Evolutionary conservation across 2,329 filamentous ascomycete species (phyloP), one percentile per base, ranked within the genome.

Genomic region (Malbranchea cinnamomea): DNA sequence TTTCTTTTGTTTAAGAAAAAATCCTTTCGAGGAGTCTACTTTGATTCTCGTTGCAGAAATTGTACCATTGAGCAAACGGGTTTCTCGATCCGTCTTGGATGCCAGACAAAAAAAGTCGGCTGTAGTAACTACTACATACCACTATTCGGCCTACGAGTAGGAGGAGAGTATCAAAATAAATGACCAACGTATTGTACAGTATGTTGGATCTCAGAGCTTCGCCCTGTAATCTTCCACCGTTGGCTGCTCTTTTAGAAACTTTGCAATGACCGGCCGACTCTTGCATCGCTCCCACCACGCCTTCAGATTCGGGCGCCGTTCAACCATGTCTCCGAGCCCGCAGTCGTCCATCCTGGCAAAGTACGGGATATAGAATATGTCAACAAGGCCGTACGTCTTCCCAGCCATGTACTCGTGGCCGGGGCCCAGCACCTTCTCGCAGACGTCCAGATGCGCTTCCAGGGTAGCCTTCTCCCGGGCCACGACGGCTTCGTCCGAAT

Each of bases 341-440:
- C 50, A 52, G 5, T 45, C 53, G 34, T 62, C 54, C 35, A 63
- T 50, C 37, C 56, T 56, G 33, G 52, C 50, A 10, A 63, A 48
- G 36, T 59, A 37, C 4, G 60, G 59, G 41, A 64, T 57, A 37
- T 65, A 64, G 47, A 57, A 59, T 38, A 65, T 60, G 43, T 65
- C 61, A 22, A 47, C 43, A 8, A 64, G 52, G 18, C 53, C 57
- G 37, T 62, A 64, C 7, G 50, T 34, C 4, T 53, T 42, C 31
- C 60, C 60, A 25, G 58, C 59, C 58, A 63, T 61, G 42, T 60
- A 63, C 31, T 33, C 29, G n/a, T 34, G 15, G 5, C 31, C 34
- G 16, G 10, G 54, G 50, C 2, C 53, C 23, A 36, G 29, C 12
- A 14, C 12, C 7, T 24, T 13, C 20, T 38, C 28, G 19, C 14